These are phyloP conservation scores for Dalbergia oliveri DNA, from an alignment of 306 rosid genomes.

Conservation along the genomic window DNA sequence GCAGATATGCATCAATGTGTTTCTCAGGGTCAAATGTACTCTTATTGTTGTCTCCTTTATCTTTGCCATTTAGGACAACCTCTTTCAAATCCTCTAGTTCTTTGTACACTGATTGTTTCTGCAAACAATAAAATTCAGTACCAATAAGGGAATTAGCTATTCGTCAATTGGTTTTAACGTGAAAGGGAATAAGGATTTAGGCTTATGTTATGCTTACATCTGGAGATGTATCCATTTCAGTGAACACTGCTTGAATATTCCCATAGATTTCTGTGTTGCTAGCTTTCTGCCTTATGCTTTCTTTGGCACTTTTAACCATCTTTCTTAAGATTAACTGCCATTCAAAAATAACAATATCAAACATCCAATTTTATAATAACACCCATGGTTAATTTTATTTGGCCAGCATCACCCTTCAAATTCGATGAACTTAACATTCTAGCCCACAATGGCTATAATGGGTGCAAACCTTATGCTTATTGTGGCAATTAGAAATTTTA, in stretches of 20 bases:
- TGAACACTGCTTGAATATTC: constrained; percentile 67
- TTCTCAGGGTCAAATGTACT: constrained; percentile 58
- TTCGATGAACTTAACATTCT: no score
- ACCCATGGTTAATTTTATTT: no score
- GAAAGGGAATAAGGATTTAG: no score
- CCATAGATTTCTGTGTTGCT: constrained; percentile 65
- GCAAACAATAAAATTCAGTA: no score
- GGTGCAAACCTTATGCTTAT: no score
- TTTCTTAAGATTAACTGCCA: constrained; percentile 66
- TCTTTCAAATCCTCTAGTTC: constrained; percentile 58
- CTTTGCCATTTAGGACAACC: constrained; percentile 63
- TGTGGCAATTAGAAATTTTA: no score
- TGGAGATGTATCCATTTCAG: constrained; percentile 68
- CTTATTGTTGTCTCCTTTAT: neutral
- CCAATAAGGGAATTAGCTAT: no score
- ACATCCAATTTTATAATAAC: no score
- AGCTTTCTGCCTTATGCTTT: constrained; percentile 61
- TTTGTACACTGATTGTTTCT: neutral
- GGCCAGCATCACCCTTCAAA: no score
- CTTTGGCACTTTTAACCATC: constrained; percentile 72
- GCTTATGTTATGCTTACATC: constrained; percentile 46
- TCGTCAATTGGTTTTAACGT: no score
- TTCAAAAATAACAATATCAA: neutral
- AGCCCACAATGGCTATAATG: no score
- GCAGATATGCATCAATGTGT: constrained; percentile 70